Percentiles rank a stretch among this genome's conserved stretches.
These are phyloP conservation scores for Casuarina equisetifolia DNA, from an alignment of 306 rosid genomes.

Conservation along the genomic window DNA sequence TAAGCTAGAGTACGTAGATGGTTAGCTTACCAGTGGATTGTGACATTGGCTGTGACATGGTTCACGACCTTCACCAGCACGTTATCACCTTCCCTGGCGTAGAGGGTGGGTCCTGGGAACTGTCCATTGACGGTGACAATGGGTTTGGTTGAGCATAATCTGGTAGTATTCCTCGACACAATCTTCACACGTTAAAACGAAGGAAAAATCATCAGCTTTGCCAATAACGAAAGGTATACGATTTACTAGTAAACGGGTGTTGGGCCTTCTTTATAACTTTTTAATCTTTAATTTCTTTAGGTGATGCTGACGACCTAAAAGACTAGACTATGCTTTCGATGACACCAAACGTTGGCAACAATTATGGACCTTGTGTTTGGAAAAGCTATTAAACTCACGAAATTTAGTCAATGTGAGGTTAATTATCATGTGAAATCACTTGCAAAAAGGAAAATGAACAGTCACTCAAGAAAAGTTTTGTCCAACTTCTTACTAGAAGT, in stretches of 20 bases:
- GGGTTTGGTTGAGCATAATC: constrained; percentile 66
- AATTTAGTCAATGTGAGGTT: too few species aligned
- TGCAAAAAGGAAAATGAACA: not conserved
- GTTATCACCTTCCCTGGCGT: constrained; percentile 83
- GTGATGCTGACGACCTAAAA: not conserved
- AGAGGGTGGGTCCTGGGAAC: constrained; percentile 89
- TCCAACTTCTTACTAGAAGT: too few species aligned
- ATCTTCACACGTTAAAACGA: constrained; percentile 44
- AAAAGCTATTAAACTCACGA: too few species aligned
- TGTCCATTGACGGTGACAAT: constrained; percentile 73
- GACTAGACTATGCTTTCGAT: too few species aligned
- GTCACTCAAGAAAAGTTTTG: not conserved
- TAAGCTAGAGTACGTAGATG: too few species aligned
- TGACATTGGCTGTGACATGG: constrained; percentile 59
- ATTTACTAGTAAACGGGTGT: not conserved
- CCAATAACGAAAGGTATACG: too few species aligned
- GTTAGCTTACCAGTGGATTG: constrained; percentile 70
- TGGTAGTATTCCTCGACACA: constrained; percentile 50
- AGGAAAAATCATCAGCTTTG: too few species aligned
- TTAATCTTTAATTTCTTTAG: not conserved
- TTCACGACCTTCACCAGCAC: constrained; percentile 73
- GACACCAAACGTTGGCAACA: too few species aligned
- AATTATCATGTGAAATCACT: too few species aligned
- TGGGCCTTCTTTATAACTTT: constrained; percentile 21
- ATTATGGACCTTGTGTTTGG: too few species aligned